Evolutionary conservation across 192 early-diverging fungal genomes (phyloP), one percentile per base, ranked within the genome.

Genomic region (Linderina pennispora): DNA sequence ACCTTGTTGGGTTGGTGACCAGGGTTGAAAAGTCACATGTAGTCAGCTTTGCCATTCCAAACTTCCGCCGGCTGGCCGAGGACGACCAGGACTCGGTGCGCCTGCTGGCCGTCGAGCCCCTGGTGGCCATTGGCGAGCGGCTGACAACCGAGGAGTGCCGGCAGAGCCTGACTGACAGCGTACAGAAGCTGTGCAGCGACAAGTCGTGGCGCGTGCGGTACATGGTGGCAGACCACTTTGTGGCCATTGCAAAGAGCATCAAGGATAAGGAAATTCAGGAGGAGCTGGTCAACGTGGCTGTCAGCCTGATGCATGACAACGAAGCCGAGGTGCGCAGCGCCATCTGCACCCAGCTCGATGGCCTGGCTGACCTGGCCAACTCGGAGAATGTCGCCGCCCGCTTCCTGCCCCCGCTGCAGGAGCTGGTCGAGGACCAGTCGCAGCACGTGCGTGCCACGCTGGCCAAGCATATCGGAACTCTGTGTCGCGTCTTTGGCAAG

Each of bases 141-240:
- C 76, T 99, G 40, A 77, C 77, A 23, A 68, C 78, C 8, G 87
- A 90, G 26, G 89, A 90, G 60, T 82, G 67, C 60, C 90, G 85
- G 63, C 69, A 75, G 33, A 77, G 90, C 49, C 77, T 89, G 39
- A 64, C 94, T 38, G 78, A 77, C 44, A 75, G 78, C 32, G 78
- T 99, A 40, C 83, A 84, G 37, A 62, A 51, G 33, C 75, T 97
- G 78, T 87, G 86, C 40, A 65, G 77, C 19, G 97, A 99, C 68
- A 94, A 91, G 62, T 92, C 90, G 41, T 99, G 97, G 97, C 83
- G 97, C 50, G 94, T 99, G 37, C 75, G 94, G 43, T 99, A 97
- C 63, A 98, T 97, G 92, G 88, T 95, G 74, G 97, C 97, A 2
- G 90, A 94, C 52, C 97, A 97, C 74, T 97, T 92, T 83, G 89